phyloP scores from a whole-genome alignment of 2,329 filamentous ascomycete genomes.

The Cryphonectria parasitica region DNA sequence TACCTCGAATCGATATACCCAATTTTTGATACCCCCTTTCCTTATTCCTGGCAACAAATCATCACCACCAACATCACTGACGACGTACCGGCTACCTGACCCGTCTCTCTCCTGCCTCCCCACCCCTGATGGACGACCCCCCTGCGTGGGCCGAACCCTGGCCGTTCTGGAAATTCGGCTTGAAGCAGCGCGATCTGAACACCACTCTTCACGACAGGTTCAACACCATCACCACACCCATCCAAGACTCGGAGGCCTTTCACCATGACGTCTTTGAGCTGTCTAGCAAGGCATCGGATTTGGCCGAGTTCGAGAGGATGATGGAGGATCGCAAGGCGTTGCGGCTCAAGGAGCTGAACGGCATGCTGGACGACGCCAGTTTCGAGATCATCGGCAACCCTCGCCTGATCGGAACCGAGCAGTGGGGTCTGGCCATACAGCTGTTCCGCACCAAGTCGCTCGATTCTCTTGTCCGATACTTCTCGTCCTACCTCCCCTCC shows the following conservation, averaged over 20 bases:
- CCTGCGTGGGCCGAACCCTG: constrained; percentile 47
- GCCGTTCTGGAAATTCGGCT: constrained; percentile 67
- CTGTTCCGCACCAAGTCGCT: constrained; percentile 63
- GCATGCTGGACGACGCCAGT: constrained; percentile 60
- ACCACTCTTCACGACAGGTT: constrained; percentile 62
- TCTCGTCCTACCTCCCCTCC: constrained; percentile 60
- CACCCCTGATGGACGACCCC: constrained; percentile 55
- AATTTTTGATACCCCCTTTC: constrained; percentile 24
- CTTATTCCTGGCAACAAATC: constrained; percentile 8
- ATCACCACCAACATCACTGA: neutral
- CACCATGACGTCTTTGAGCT: constrained; percentile 65
- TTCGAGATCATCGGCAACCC: constrained; percentile 65
- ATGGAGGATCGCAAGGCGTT: constrained; percentile 58
- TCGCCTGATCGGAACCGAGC: constrained; percentile 59
- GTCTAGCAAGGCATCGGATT: constrained; percentile 53
- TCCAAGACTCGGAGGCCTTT: constrained; percentile 64
- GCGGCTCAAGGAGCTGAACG: constrained; percentile 58
- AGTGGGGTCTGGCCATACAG: constrained; percentile 62
- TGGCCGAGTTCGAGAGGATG: constrained; percentile 58
- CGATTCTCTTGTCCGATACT: constrained; percentile 64
- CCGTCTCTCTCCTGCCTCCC: constrained; percentile 2
- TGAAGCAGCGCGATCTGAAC: constrained; percentile 63
- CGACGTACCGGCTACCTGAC: neutral
- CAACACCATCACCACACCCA: constrained; percentile 59
- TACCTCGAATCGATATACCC: constrained; percentile 30